Base-by-base conservation (phyloP, 345 rosid genomes). In the Carallia pectinifolia region DNA sequence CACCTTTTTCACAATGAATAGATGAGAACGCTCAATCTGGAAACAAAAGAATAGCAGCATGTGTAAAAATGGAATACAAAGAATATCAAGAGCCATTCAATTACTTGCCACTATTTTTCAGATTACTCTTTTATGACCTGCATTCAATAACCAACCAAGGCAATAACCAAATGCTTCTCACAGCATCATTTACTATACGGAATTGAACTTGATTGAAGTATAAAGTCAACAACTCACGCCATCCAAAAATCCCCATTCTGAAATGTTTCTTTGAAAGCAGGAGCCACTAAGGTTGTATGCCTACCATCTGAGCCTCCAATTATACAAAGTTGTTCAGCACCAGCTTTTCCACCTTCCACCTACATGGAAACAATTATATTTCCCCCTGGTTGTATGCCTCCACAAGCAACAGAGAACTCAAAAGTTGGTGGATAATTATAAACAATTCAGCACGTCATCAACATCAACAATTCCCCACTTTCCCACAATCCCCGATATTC, bases 221-320 rank as follows among this genome's bases (percentile, higher is more conserved):
- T 7, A 64, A 13, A 23, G 44, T 72, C 15, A 10, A 17, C 62
- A 64, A 87, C 92, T 91, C 79, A 91, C 97, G 23, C 98, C 97
- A 74, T 76, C 87, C 72, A 90, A 81, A 62, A 97, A 37, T 97
- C 93, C 67, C 97, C 99, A 76, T 96, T 96, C 72, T 90, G 87
- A 75, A 91, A 94, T 19, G 85, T 85, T 65, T 94, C 85, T 81
- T 77, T 88, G 74, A 90, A 94, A 27, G 97, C 96, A 67, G 91
- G 91, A 63, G 99, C 79, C 55, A 97, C 99, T 77, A 91, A 88
- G 58, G 97, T 94, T 23, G 23, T 23, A 74, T 92, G 91, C 39
- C 97, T 97, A 67, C 99, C 96, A 59, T 97, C 99, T 69, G 99
- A 94, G 70, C 93, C 97, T 68, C 99, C 99, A 61, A 97, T 90